Base-by-base conservation (phyloP, 768 basidiomycete genomes). In the Pholiota microspora region DNA sequence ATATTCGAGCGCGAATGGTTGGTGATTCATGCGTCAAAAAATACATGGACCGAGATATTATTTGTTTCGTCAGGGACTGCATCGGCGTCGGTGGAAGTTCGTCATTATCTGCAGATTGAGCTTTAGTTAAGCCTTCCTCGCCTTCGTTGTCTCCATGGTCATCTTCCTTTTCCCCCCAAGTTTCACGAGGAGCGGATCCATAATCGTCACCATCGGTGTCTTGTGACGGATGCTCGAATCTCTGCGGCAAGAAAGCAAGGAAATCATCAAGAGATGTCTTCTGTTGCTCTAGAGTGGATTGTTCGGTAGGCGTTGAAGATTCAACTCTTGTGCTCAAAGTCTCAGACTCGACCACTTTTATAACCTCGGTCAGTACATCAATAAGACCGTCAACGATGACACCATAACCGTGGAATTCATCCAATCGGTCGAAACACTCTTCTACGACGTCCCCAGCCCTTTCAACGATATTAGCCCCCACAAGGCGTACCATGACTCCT, bases 371-470 rank as follows among this genome's bases (percentile, higher is more conserved):
- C 42, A 99, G 70, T 7, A 97, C 95, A 44, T 91, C 91, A 23
- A 98, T 76, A 2, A 99, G 76, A 0, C 92, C 90, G 58, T 94
- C 90, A 1, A 95, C 91, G 18, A 98, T 72, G 24, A 86, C 67
- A 18, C 85, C 84, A 70, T 99, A 98, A 12, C 94, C 96, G 68
- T 98, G 96, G 66, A 84, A 98, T 59, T 97, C 94, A 63, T 98
- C 97, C 16, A 98, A 76, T 25, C 94, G 85, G 69, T 98, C 96
- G 61, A 98, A 98, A 57, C 96, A 95, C 68, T 97, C 95, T 69
- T 97, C 96, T 8, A 98, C 94, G 8, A 98, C 86, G 67, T 98
- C 97, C 12, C 88, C 86, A 7, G 97, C 94, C 61, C 86, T 85
- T 44, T 90, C 85, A 0, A 98, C 92, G 28, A 98, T 85, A 51